phyloP scores from a whole-genome alignment of 164 flowering plant genomes.

The Platanus orientalis region DNA sequence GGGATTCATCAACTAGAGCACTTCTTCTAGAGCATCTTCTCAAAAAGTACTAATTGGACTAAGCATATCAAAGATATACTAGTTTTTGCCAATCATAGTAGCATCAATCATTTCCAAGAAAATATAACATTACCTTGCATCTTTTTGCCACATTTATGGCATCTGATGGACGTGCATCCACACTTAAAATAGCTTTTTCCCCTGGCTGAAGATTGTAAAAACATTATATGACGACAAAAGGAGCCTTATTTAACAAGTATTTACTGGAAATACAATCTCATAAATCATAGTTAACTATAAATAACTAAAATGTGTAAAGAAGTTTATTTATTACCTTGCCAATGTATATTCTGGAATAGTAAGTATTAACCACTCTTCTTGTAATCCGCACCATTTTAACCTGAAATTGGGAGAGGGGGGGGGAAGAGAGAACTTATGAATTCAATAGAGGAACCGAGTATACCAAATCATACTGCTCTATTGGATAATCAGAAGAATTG shows the following conservation, averaged over 20 bases:
- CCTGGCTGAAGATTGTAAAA: slow-evolving; percentile 55
- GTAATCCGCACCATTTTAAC: slow-evolving; percentile 73
- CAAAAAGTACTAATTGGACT: too few species aligned
- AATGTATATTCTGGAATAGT: slow-evolving; percentile 54
- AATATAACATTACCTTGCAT: slow-evolving; percentile 51
- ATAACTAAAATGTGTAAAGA: neutral
- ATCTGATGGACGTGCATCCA: slow-evolving; percentile 91
- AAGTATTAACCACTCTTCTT: slow-evolving; percentile 60
- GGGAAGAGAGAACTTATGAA: too few species aligned
- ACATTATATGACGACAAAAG: slow-evolving; percentile 7
- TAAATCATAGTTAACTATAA: neutral
- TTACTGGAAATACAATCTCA: neutral
- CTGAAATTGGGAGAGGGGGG: slow-evolving; percentile 27
- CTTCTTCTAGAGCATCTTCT: neutral
- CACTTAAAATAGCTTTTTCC: slow-evolving; percentile 38
- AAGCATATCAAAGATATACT: neutral
- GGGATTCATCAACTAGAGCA: too few species aligned
- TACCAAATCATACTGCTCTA: too few species aligned
- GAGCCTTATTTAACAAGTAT: neutral
- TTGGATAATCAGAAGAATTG: neutral
- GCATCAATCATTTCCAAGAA: neutral
- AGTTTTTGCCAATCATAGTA: neutral
- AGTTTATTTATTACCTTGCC: slow-evolving; percentile 45
- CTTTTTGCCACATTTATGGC: slow-evolving; percentile 77
- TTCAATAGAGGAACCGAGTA: too few species aligned